Evolutionary conservation across 768 basidiomycete genomes (phyloP), one percentile per base, ranked within the genome.

Genomic region (Asterophora parasitica): DNA sequence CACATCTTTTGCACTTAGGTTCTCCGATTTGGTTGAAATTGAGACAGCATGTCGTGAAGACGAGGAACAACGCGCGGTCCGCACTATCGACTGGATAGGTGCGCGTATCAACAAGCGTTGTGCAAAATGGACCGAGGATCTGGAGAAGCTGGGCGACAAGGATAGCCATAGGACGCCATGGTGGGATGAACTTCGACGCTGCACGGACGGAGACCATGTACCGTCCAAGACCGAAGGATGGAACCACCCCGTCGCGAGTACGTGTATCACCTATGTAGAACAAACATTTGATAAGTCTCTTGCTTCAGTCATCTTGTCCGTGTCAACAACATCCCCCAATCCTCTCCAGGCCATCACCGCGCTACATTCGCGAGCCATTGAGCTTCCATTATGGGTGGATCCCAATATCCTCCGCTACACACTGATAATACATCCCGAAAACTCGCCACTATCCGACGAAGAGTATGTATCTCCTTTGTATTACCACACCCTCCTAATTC

Each of bases 21-120:
- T 92, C 68, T 90, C 89, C 11, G 80, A 86, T 62, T 69, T 92
- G 35, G 51, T 58, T 1, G 84, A 88, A 55, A 78, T 88, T 11
- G 90, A 92, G 60, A 64, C 71, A 13, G 84, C 84, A 11, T 88
- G 84, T 54, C 75, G 75, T 13, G 90, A 92, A 64, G 83, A 85
- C 55, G 89, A 91, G 53, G 84, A 88, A 52, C 68, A 80, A 55
- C 85, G 90, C 27, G 86, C 90, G 0, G 77, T 78, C 17, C 78
- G 90, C 39, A 83, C 79, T n/a, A 75, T 92, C 55, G 90, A 92
- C 67, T 92, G 90, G 90, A 84, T 92, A 53, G 77, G 85, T 31
- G 78, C 79, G 9, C 80, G 90, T 40, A 82, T 92, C 45, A 66
- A 71, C 34, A 74, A 72, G 51, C 74, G 80, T 48, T 82, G 82